Evolutionary conservation across 2,329 filamentous ascomycete species (phyloP).

Genomic region (Penicillium aurantiogriseum): DNA sequence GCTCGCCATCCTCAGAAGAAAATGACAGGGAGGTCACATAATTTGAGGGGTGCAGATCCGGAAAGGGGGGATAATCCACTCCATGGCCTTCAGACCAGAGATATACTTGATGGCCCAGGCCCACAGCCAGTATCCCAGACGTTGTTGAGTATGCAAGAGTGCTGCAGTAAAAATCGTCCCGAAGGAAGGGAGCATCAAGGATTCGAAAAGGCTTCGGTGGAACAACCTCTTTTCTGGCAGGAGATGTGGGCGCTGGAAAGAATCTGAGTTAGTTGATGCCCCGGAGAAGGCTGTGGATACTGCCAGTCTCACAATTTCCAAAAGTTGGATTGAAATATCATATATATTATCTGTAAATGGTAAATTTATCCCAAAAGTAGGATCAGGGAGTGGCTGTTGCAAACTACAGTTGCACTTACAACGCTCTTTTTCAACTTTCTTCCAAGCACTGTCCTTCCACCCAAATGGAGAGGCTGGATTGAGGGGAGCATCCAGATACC

Average conservation of each 20-base stretch:
- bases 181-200: conserved; percentile 81
- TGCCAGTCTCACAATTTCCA: neutral
- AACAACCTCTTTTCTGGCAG: conserved; percentile 47
- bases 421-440: conserved; percentile 28
- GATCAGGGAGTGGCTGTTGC: neutral
- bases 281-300: neutral
- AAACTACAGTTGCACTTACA: conserved; percentile 32
- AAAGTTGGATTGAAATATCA: neutral
- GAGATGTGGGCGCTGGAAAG: conserved; percentile 26
- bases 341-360: neutral
- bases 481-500: conserved; percentile 21
- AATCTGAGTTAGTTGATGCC: conserved; percentile 15
- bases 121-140: conserved; percentile 76
- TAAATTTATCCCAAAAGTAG: conserved; percentile 6
- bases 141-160: conserved; percentile 79
- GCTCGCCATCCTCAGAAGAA: conserved; percentile 72
- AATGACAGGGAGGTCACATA: conserved; percentile 85
- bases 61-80: conserved; percentile 59
- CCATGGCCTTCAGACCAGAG: conserved; percentile 79
- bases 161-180: conserved; percentile 95
- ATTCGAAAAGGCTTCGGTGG: conserved; percentile 79
- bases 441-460: conserved; percentile 45
- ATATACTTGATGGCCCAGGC: conserved; percentile 75
- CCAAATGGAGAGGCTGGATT: conserved; percentile 32
- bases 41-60: conserved; percentile 48